phyloP scores from a whole-genome alignment of 2,329 filamentous ascomycete species.

The Alternaria brassicae region DNA sequence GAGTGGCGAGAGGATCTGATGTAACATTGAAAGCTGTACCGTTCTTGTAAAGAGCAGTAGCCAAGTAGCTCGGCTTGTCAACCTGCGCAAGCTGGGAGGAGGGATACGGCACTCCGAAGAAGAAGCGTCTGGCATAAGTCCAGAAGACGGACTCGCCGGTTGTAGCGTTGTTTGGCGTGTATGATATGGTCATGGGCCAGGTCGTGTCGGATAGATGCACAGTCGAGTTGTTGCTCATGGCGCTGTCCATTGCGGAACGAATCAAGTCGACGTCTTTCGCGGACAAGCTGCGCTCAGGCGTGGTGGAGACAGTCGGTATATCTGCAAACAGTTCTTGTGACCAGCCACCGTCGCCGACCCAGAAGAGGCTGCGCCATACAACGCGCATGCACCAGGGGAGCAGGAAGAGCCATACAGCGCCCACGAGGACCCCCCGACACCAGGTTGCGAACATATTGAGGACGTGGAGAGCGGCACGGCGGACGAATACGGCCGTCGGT shows the following conservation, averaged over 20 bases:
- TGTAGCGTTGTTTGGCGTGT: conserved; percentile 49
- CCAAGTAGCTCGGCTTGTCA: conserved; percentile 28
- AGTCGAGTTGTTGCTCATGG: conserved; percentile 28
- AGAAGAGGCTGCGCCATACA: conserved; percentile 93
- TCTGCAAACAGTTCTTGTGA: conserved; percentile 51
- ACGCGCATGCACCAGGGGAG: conserved; percentile 90
- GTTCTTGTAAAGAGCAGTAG: conserved; percentile 29
- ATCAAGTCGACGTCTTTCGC: conserved; percentile 26
- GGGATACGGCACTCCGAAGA: conserved; percentile 41
- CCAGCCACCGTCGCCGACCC: conserved; percentile 84
- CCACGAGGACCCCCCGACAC: conserved; percentile 79
- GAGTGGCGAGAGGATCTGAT: conserved; percentile 26
- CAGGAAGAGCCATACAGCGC: conserved; percentile 85
- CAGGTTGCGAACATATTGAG: conserved; percentile 76
- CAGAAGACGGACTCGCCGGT: conserved; percentile 56
- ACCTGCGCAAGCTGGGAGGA: conserved; percentile 31
- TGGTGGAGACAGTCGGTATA: conserved; percentile 9
- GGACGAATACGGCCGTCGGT: conserved; percentile 80
- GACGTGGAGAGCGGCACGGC: conserved; percentile 77
- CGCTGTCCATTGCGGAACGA: conserved; percentile 28
- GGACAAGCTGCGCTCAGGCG: neutral
- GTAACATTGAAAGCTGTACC: conserved; percentile 39
- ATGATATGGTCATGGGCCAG: conserved; percentile 48
- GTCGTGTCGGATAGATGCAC: conserved; percentile 35
- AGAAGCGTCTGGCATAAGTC: conserved; percentile 55